Evolutionary conservation across 2,329 filamentous ascomycete genomes (phyloP), one percentile per base, ranked within the genome.

Genomic region (Erysiphe neolycopersici): DNA sequence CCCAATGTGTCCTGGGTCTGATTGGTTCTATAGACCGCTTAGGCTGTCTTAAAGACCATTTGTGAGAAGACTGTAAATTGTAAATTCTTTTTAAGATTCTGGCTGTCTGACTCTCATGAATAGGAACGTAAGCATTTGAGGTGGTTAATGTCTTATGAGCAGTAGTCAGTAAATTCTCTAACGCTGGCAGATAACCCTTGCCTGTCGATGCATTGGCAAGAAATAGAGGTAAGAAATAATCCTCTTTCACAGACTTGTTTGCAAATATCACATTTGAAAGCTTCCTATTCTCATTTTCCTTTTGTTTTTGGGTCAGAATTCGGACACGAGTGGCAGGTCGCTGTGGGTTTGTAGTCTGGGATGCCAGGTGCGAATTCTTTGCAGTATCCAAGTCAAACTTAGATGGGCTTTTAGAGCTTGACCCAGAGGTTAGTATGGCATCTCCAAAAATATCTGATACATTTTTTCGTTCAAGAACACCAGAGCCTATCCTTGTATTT

Each of bases 121-220:
- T 73, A 38, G 83, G 78, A 1, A 91, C 71, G 46, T 83, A 76
- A 42, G 85, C 76, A 55, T 94, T 85, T 1, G 76, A 67, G 0
- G 87, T 95, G 1, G 79, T 84, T 11, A 95, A 64, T 0, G 84
- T 92, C 58, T 98, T 98, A 54, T 85, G 79, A 4, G 85, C 81
- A 38, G 81, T 78, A 44, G 76, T 71, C 3, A 95, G 64, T 0
- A 95, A 67, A 37, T 81, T 76, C 45, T 80, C 72, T 9, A 76
- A 61, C 0, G 68, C 66, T 45, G 72, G 72, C 63, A 74, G 72
- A 64, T 70, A 73, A 43, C 64, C 66, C 46, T 67, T 73, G 63
- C 69, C 73, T 41, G 64, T 66, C 40, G 66, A 64, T 43, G 64
- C 62, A 49, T 66, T 59, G 38, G 68, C 62, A 52, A 71, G 71